Percentiles rank a stretch among this genome's conserved stretches.
phyloP scores from a whole-genome alignment of 2,329 filamentous ascomycete species.

The Talaromyces sp. region DNA sequence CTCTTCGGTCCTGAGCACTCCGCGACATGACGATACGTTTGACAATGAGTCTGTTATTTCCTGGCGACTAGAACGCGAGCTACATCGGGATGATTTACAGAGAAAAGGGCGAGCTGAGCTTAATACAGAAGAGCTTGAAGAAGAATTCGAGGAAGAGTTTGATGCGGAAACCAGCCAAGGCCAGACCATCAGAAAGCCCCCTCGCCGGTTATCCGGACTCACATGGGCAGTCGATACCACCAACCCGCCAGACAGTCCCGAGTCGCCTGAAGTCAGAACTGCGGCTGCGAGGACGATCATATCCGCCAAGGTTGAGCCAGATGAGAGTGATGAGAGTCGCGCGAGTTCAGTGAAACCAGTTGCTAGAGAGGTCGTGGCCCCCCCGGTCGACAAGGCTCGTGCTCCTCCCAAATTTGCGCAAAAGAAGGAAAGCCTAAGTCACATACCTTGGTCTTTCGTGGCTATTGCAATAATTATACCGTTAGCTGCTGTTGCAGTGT shows the following conservation, averaged over 20 bases:
- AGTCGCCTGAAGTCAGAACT: background rate
- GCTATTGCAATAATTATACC: constrained; percentile 7
- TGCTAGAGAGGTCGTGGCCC: background rate
- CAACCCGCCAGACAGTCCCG: background rate
- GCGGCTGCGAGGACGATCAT: constrained; percentile 7
- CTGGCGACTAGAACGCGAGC: constrained; percentile 29
- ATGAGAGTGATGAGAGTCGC: constrained; percentile 3
- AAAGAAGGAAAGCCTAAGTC: background rate
- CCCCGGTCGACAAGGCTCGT: constrained; percentile 2
- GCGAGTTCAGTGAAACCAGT: background rate
- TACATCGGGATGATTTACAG: constrained; percentile 31
- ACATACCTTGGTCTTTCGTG: background rate
- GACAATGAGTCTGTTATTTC: constrained; percentile 30
- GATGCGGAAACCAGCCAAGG: constrained; percentile 17
- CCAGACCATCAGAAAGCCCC: constrained; percentile 29
- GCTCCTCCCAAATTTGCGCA: background rate
- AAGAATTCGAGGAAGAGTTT: constrained; percentile 23
- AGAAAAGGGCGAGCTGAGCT: constrained; percentile 14
- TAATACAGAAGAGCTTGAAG: constrained; percentile 18
- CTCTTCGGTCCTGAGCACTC: constrained; percentile 13
- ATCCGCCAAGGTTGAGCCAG: background rate
- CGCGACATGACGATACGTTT: constrained; percentile 17
- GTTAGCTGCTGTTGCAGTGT: constrained; percentile 12
- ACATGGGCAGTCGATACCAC: constrained; percentile 7
- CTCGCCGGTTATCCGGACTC: constrained; percentile 22